phyloP scores from a whole-genome alignment of 2,329 filamentous ascomycete species.

The Plectosphaerella sp. region DNA sequence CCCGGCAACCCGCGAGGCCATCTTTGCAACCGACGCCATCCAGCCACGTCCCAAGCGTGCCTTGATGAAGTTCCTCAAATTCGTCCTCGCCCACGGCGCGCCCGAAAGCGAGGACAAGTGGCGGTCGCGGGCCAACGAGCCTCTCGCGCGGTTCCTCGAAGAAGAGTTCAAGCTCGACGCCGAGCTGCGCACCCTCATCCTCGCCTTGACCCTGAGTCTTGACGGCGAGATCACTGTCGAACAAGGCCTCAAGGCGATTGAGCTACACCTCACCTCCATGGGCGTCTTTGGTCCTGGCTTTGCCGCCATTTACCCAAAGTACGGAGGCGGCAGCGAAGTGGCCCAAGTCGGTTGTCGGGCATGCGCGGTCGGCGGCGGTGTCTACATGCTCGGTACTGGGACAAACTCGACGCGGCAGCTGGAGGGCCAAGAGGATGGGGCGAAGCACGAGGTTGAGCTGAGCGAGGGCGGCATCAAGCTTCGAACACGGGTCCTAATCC shows the following conservation, averaged over 20 bases:
- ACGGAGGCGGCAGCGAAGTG: constrained; percentile 85
- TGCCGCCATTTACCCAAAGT: constrained; percentile 85
- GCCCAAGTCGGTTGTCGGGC: constrained; percentile 89
- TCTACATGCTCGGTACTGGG: constrained; percentile 80
- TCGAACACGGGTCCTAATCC: constrained; percentile 49
- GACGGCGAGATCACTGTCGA: constrained; percentile 55
- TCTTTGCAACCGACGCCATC: constrained; percentile 75
- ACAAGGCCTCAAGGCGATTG: constrained; percentile 68
- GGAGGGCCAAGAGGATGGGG: constrained; percentile 16
- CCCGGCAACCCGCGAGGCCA: constrained; percentile 85
- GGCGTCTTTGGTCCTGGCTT: constrained; percentile 87
- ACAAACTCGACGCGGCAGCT: constrained; percentile 35
- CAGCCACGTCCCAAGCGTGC: constrained; percentile 76
- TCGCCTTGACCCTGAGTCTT: constrained; percentile 71
- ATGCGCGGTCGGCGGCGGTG: constrained; percentile 81
- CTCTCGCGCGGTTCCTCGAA: constrained; percentile 56
- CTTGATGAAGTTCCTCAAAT: constrained; percentile 91
- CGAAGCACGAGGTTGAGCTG: constrained; percentile 41
- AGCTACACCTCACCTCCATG: constrained; percentile 79
- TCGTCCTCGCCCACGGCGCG: constrained; percentile 70
- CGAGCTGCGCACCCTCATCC: constrained; percentile 58
- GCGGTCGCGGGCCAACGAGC: constrained; percentile 48
- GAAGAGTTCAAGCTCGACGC: constrained; percentile 62
- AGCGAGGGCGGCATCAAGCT: constrained; percentile 51
- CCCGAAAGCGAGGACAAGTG: constrained; percentile 51